phyloP scores from a whole-genome alignment of 78 protist species.

The Guillardia theta region DNA sequence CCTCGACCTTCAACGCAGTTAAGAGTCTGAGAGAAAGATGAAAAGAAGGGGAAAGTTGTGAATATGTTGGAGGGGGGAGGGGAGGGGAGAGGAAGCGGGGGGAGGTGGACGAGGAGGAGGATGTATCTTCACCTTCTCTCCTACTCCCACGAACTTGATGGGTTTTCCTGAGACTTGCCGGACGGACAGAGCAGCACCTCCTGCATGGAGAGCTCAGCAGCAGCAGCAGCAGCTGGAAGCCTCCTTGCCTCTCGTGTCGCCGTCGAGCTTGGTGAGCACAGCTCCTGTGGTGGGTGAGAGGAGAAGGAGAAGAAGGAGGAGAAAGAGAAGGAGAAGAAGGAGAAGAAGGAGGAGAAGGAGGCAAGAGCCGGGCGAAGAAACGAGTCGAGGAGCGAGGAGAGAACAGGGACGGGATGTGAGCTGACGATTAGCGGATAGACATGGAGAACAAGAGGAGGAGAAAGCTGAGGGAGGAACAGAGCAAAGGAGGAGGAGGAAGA shows the following conservation, averaged over 20 bases:
- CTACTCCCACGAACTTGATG: slow-evolving; percentile 27
- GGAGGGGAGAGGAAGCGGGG: background rate
- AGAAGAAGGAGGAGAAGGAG: background rate
- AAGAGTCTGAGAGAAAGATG: no score
- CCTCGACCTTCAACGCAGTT: slow-evolving; percentile 15
- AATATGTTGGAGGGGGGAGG: background rate
- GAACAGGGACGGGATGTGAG: no score
- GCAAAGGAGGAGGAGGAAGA: background rate
- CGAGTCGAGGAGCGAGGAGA: background rate
- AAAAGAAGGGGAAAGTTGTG: no score
- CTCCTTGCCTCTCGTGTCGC: slow-evolving; percentile 28
- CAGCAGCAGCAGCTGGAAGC: no score
- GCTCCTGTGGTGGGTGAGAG: background rate
- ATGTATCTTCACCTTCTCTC: background rate
- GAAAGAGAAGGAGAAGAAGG: background rate
- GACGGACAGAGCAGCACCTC: slow-evolving; percentile 27
- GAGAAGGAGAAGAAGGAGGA: background rate
- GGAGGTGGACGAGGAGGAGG: background rate
- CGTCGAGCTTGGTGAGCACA: background rate
- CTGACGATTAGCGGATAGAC: no score
- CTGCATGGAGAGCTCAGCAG: no score
- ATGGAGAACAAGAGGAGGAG: no score
- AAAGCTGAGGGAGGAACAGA: no score
- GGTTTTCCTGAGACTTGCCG: background rate
- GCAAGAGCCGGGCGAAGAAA: background rate